These are phyloP conservation scores for Lophiostoma macrostomum DNA, from an alignment of 495 filamentous ascomycete genomes.

Conservation along the genomic window DNA sequence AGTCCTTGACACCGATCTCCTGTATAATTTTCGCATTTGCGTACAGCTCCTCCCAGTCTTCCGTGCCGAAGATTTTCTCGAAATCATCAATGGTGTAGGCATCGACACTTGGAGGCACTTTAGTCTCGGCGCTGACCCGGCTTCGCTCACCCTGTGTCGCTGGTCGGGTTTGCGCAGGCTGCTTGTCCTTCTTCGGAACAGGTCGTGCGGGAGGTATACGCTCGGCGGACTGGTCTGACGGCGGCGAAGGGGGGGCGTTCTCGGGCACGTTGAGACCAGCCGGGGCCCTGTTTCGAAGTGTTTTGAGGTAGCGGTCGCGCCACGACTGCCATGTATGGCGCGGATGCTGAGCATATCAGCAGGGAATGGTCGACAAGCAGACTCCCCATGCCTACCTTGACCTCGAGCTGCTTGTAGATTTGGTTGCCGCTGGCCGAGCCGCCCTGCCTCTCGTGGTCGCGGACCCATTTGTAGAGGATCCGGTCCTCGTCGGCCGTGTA, in stretches of 20 bases:
- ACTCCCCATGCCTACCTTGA: slow-evolving; percentile 43
- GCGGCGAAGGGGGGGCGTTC: slow-evolving; percentile 25
- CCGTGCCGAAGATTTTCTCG: neutral
- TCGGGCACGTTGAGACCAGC: slow-evolving; percentile 16
- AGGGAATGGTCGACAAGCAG: neutral
- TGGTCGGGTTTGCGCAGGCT: neutral
- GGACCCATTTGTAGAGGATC: slow-evolving; percentile 57
- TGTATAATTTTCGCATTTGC: slow-evolving; percentile 11
- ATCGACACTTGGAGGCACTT: too few species aligned
- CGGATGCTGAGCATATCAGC: slow-evolving; percentile 49
- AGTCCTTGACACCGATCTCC: neutral
- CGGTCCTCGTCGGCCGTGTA: slow-evolving; percentile 64
- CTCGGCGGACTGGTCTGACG: slow-evolving; percentile 23
- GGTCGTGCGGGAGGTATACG: neutral
- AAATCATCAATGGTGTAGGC: slow-evolving; percentile 3
- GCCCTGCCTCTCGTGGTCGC: slow-evolving; percentile 46
- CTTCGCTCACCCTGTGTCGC: neutral
- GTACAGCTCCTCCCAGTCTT: slow-evolving; percentile 31
- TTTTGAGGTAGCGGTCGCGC: slow-evolving; percentile 65
- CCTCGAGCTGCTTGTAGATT: slow-evolving; percentile 62
- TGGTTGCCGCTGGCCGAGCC: slow-evolving; percentile 54
- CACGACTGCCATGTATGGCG: slow-evolving; percentile 70
- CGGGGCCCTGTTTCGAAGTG: slow-evolving; percentile 46
- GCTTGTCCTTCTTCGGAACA: neutral
- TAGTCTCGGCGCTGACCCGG: too few species aligned